These are phyloP conservation scores for Zymoseptoria ardabiliae DNA, from an alignment of 2,329 filamentous ascomycete species.

Conservation along the genomic window DNA sequence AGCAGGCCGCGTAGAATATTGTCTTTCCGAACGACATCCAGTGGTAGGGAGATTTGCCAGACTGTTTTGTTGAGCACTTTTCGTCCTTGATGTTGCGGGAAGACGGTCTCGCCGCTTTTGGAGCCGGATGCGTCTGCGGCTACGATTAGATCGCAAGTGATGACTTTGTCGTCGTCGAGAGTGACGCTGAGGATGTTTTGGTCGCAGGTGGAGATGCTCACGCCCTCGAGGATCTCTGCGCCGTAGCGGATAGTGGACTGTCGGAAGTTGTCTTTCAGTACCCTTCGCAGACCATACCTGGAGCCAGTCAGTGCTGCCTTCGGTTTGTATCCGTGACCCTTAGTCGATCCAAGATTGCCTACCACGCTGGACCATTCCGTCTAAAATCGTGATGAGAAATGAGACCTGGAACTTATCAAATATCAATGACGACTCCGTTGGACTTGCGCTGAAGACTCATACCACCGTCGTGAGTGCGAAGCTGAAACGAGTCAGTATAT, in stretches of 20 bases:
- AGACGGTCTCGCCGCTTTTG: neutral
- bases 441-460: neutral
- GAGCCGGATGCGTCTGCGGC: constrained; percentile 6
- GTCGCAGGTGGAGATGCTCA: neutral
- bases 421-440: neutral
- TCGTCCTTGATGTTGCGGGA: constrained; percentile 1
- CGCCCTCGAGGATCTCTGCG: constrained; percentile 1
- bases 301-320: neutral
- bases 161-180: constrained; percentile 1
- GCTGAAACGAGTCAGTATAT: neutral
- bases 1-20: neutral
- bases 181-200: neutral
- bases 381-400: constrained; percentile 4
- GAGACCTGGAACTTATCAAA: neutral
- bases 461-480: neutral
- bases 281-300: neutral
- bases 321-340: too few species aligned
- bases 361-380: neutral
- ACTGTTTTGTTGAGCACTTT: neutral
- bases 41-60: constrained; percentile 3
- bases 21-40: constrained; percentile 1
- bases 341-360: neutral
- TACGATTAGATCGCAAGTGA: constrained; percentile 3
- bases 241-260: neutral
- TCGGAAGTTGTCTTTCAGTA: constrained; percentile 1